Percentiles rank a stretch among this genome's conserved stretches.
Conservation (phyloP, 1,284 basidiomycete species). For the Papiliotrema terrestris region DNA sequence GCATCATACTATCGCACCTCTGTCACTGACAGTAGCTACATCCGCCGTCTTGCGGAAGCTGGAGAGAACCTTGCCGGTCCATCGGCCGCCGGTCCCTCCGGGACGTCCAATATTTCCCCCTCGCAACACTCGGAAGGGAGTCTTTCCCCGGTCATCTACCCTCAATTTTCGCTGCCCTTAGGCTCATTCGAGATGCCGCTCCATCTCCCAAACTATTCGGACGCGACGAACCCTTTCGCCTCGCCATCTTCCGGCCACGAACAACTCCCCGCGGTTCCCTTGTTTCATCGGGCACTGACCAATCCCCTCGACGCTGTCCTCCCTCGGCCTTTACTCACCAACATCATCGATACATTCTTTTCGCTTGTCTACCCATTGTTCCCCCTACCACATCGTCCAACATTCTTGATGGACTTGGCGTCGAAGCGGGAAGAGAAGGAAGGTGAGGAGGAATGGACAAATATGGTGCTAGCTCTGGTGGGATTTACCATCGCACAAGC, state of each 20-base stretch:
- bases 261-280: background rate
- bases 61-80: no score
- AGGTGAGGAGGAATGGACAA: constrained; percentile 61
- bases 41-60: no score
- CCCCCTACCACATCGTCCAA: constrained; percentile 56
- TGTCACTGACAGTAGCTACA: background rate
- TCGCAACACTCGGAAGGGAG: no score
- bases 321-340: constrained; percentile 6
- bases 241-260: background rate
- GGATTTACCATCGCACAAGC: constrained; percentile 66
- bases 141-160: no score
- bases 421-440: constrained; percentile 69
- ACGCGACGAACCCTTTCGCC: background rate
- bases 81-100: no score
- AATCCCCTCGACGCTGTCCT: background rate
- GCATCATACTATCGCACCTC: background rate
- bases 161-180: no score
- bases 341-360: constrained; percentile 73
- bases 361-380: constrained; percentile 79
- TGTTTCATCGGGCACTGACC: background rate
- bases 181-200: no score
- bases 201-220: no score
- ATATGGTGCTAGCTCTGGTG: constrained; percentile 75
- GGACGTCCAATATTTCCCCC: no score
- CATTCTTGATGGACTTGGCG: constrained; percentile 75